Evolutionary conservation across 768 basidiomycete genomes (phyloP).

Genomic region (Psilocybe tampanensis): DNA sequence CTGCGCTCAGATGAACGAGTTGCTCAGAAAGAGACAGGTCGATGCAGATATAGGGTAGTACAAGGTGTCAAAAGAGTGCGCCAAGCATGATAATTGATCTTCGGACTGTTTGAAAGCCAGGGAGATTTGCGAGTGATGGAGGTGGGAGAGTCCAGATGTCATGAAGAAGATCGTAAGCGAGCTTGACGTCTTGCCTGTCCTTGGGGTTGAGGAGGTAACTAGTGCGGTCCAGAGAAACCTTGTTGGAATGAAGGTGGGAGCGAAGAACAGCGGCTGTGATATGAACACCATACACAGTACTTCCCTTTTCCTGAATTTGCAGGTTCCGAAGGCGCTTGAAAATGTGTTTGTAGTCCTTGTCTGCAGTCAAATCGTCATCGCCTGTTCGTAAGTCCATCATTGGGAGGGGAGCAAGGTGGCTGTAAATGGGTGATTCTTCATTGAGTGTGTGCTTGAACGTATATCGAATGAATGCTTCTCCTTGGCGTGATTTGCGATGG

Average conservation of each 20-base stretch:
- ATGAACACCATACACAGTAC: conserved; percentile 15
- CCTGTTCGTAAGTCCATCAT: conserved; percentile 27
- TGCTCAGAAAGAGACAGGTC: conserved; percentile 29
- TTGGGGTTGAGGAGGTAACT: conserved; percentile 17
- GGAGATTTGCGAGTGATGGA: background rate
- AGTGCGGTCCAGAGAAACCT: conserved; percentile 2
- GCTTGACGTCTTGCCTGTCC: conserved; percentile 22
- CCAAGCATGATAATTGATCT: conserved; percentile 19
- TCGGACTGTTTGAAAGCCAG: background rate
- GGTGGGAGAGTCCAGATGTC: background rate
- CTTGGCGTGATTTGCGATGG: conserved; percentile 20
- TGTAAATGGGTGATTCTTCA: conserved; percentile 17
- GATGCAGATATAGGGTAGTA: conserved; percentile 29
- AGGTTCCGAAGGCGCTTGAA: conserved; percentile 25
- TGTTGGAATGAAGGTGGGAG: conserved; percentile 12
- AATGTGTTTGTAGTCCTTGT: conserved; percentile 32
- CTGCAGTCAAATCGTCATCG: conserved; percentile 26
- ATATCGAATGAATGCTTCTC: conserved; percentile 11
- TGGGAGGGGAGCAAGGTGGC: conserved; percentile 7
- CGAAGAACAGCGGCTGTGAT: conserved; percentile 16
- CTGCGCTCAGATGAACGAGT: conserved; percentile 25
- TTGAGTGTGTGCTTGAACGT: conserved; percentile 12
- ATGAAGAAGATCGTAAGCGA: conserved; percentile 13
- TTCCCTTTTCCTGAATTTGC: conserved; percentile 17
- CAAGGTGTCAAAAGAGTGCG: conserved; percentile 18